Conservation (phyloP, 2,329 filamentous ascomycete genomes). For the Venturia aucupariae region DNA sequence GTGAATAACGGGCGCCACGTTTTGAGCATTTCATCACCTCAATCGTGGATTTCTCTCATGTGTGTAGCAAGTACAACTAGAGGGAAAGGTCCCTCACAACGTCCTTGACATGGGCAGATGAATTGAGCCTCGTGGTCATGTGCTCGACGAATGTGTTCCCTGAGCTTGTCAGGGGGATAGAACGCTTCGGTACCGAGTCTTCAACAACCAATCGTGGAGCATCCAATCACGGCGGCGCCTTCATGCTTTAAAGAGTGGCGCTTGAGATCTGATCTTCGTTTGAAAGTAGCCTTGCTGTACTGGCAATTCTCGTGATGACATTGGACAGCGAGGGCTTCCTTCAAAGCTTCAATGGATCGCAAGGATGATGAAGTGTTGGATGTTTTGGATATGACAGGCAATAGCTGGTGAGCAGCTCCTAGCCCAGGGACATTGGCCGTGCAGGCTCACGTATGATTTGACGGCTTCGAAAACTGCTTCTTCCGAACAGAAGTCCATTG, state of each 20-base stretch:
- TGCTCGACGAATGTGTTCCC: not conserved
- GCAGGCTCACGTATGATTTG: not conserved
- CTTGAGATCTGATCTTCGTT: not conserved
- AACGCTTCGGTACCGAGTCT: not conserved
- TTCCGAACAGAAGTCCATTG: not conserved
- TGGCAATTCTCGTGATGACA: not conserved
- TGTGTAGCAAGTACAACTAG: not conserved
- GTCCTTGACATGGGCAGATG: not conserved
- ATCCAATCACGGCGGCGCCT: not conserved
- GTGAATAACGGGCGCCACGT: not conserved
- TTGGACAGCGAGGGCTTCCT: not conserved
- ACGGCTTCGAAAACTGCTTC: not conserved
- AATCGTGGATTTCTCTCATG: too few species aligned
- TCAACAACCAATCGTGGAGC: not conserved
- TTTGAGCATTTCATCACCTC: too few species aligned
- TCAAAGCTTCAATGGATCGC: not conserved
- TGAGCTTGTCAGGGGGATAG: not conserved
- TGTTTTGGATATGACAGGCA: not conserved
- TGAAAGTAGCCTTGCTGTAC: not conserved
- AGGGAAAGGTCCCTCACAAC: not conserved
- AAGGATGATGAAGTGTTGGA: not conserved
- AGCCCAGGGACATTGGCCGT: too few species aligned
- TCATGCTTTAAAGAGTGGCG: not conserved
- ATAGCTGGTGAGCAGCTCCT: too few species aligned
- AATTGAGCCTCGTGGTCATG: not conserved